These are phyloP conservation scores for Epichloe brachyelytri DNA, from an alignment of 2,329 filamentous ascomycete genomes.

Conservation along the genomic window DNA sequence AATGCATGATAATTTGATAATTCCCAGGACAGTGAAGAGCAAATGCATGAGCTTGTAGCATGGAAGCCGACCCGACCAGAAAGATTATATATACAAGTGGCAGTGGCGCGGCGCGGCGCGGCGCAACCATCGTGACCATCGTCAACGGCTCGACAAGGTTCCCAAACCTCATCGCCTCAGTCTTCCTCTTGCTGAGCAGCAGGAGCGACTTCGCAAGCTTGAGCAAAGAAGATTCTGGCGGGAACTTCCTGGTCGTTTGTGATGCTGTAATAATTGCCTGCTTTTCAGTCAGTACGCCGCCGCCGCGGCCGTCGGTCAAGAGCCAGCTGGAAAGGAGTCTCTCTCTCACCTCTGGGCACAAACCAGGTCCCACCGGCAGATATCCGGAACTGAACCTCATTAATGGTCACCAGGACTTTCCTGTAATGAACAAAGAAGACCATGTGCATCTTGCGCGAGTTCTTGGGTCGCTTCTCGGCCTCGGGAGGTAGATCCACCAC, in stretches of 20 bases:
- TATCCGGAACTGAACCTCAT: conserved; percentile 66
- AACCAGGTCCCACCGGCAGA: conserved; percentile 84
- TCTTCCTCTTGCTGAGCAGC: not conserved
- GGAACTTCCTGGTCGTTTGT: conserved; percentile 60
- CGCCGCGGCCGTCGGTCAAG: not conserved
- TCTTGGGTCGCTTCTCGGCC: conserved; percentile 78
- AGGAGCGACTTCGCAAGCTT: conserved; percentile 53
- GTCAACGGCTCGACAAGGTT: not conserved
- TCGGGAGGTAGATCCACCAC: conserved; percentile 79
- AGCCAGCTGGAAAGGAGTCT: not conserved
- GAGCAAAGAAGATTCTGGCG: conserved; percentile 81
- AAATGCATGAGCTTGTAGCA: too few species aligned
- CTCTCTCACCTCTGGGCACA: conserved; percentile 76
- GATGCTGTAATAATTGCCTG: conserved; percentile 91
- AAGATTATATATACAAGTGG: too few species aligned
- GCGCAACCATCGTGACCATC: not conserved
- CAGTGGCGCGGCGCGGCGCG: too few species aligned
- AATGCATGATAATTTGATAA: too few species aligned
- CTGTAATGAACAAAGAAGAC: conserved; percentile 84
- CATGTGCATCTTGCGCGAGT: conserved; percentile 93
- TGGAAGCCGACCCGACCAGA: too few species aligned
- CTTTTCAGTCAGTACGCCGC: not conserved
- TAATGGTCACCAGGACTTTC: conserved; percentile 66
- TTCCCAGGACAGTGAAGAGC: too few species aligned
- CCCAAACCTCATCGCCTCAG: not conserved